Evolutionary conservation across 176 grass and related monocot genomes (phyloP).

Genomic region (Avena eriantha): DNA sequence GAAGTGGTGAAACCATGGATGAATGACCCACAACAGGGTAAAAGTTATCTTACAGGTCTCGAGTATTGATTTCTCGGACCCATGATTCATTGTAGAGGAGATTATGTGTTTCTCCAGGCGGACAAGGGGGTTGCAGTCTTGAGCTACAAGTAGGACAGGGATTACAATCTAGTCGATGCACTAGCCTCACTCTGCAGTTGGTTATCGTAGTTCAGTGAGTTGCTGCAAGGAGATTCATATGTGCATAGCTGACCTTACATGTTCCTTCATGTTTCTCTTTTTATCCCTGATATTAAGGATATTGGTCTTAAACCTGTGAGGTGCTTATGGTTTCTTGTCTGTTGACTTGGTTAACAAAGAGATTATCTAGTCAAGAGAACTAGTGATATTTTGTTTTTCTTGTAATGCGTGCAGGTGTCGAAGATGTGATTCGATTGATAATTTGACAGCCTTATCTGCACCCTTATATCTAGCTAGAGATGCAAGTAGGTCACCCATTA

Average conservation of each 20-base stretch:
- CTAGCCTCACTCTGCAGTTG: conserved; percentile 21
- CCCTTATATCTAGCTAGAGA: background rate
- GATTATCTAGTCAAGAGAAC: conserved; percentile 33
- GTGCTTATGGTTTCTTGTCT: conserved; percentile 10
- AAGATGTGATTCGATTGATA: conserved; percentile 39
- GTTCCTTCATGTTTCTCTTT: background rate
- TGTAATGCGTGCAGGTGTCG: conserved; percentile 31
- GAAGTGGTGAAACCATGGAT: background rate
- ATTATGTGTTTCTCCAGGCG: conserved; percentile 27
- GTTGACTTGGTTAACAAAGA: conserved; percentile 36
- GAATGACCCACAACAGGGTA: conserved; percentile 19
- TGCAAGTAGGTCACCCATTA: too few relatives aligned
- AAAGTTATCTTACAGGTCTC: conserved; percentile 24
- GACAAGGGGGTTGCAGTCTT: background rate
- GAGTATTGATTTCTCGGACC: background rate
- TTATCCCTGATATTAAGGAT: conserved; percentile 1
- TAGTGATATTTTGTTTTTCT: background rate
- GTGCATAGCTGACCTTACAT: conserved; percentile 47
- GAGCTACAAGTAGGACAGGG: background rate
- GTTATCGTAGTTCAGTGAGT: conserved; percentile 9
- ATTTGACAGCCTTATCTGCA: conserved; percentile 12
- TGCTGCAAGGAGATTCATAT: conserved; percentile 40
- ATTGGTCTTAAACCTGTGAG: background rate
- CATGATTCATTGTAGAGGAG: conserved; percentile 45
- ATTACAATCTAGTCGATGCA: conserved; percentile 30